Conservation (phyloP, 768 basidiomycete species). For the Amanita pseudoporphyria region DNA sequence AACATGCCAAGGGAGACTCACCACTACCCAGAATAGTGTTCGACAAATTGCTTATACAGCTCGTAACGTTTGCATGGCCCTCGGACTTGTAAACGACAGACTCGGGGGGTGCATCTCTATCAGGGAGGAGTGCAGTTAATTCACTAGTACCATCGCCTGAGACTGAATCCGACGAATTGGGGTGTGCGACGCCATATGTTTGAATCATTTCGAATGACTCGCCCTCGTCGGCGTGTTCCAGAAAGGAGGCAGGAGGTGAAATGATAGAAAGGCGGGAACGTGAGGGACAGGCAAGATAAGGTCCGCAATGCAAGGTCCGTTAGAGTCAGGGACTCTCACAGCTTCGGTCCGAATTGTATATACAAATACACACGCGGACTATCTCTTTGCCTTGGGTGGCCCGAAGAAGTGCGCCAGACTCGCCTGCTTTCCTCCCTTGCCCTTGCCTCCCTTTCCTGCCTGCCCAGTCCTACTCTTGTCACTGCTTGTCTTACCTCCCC, state of each 20-base stretch:
- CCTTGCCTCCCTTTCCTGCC: background rate
- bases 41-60: constrained; percentile 68
- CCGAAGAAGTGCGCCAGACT: constrained; percentile 9
- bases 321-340: too few species aligned
- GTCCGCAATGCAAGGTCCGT: too few species aligned
- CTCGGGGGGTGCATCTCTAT: constrained; percentile 17
- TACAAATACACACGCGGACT: too few species aligned
- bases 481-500: background rate
- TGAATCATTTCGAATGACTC: constrained; percentile 54
- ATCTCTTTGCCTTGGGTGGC: constrained; percentile 9
- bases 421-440: constrained; percentile 1
- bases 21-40: constrained; percentile 94
- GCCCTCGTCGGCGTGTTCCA: too few species aligned
- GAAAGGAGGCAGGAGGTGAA: too few species aligned
- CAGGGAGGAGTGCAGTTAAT: constrained; percentile 48
- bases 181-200: constrained; percentile 51
- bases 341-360: background rate
- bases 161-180: constrained; percentile 22
- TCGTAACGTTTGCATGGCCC: constrained; percentile 60
- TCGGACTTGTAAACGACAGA: constrained; percentile 25
- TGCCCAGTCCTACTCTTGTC: too few species aligned
- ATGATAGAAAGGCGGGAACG: background rate
- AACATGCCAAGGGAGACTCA: constrained; percentile 23
- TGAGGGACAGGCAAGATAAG: background rate
- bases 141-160: constrained; percentile 30